phyloP scores from a whole-genome alignment of 1,284 basidiomycete species.

The Ustilago hordei region DNA sequence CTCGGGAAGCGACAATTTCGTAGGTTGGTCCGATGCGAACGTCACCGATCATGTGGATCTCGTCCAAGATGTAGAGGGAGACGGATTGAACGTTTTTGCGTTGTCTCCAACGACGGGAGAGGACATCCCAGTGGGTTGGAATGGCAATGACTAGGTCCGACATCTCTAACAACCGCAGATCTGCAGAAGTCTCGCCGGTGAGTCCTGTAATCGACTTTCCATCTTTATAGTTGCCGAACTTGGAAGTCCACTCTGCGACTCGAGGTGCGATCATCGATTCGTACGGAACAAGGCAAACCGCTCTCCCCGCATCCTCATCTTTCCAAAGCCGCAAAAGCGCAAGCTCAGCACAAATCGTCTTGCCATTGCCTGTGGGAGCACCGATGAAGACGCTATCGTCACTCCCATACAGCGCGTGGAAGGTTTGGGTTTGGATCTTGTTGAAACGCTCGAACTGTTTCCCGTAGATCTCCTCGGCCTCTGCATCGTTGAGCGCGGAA shows the following conservation, averaged over 20 bases:
- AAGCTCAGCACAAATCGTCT: slow-evolving; percentile 97
- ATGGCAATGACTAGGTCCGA: slow-evolving; percentile 89
- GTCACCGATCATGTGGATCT: slow-evolving; percentile 88
- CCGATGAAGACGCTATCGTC: slow-evolving; percentile 97
- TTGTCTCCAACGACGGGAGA: slow-evolving; percentile 96
- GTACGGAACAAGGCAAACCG: slow-evolving; percentile 95
- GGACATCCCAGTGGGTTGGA: slow-evolving; percentile 89
- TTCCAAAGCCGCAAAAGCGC: slow-evolving; percentile 92
- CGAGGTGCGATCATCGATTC: slow-evolving; percentile 95
- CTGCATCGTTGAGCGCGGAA: slow-evolving; percentile 89
- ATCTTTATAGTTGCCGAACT: slow-evolving; percentile 84
- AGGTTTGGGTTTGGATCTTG: slow-evolving; percentile 99
- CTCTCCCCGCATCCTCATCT: slow-evolving; percentile 79
- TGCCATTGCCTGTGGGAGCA: slow-evolving; percentile 94
- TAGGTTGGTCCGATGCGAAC: slow-evolving; percentile 94
- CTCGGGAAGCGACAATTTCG: slow-evolving; percentile 93
- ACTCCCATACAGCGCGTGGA: slow-evolving; percentile 94
- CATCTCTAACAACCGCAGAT: slow-evolving; percentile 84
- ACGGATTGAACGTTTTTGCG: slow-evolving; percentile 96
- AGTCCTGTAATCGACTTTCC: slow-evolving; percentile 92
- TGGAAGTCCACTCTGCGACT: slow-evolving; percentile 86
- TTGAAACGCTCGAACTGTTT: slow-evolving; percentile 84
- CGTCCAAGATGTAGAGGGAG: slow-evolving; percentile 92
- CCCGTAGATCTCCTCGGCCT: slow-evolving; percentile 84
- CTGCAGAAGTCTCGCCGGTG: slow-evolving; percentile 93